A percentile compares a stretch with the other conserved stretches of the same genome.
Conservation (phyloP, 1,284 basidiomycete genomes). For the Rugosomyces carneus region DNA sequence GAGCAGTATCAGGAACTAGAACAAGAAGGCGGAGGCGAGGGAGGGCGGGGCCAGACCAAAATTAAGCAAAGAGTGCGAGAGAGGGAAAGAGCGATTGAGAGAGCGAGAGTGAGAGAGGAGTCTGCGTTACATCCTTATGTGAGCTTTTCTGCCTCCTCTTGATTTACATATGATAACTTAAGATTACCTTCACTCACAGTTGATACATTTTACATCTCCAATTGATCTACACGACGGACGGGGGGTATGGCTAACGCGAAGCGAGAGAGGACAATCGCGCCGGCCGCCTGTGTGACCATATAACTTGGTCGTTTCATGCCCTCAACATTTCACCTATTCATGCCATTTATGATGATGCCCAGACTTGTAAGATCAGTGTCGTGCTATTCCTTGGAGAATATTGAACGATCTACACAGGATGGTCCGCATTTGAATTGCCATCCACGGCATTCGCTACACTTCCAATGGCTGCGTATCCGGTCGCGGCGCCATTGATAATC, state of each 20-base stretch:
- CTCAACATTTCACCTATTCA: neutral
- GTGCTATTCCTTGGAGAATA: no score
- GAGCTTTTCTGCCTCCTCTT: conserved; percentile 1
- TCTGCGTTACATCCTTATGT: conserved; percentile 15
- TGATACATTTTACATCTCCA: neutral
- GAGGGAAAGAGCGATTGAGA: conserved; percentile 1
- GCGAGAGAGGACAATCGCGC: neutral
- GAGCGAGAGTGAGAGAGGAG: conserved; percentile 6
- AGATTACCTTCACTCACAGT: neutral
- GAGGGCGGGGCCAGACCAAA: neutral
- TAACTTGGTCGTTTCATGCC: neutral
- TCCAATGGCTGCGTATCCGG: conserved; percentile 43
- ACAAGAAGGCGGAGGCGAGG: neutral
- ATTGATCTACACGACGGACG: neutral
- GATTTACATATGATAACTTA: neutral
- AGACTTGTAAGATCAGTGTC: no score
- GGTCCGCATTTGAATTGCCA: conserved; percentile 44
- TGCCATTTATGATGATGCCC: neutral
- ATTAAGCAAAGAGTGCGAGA: conserved; percentile 2
- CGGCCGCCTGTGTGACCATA: neutral
- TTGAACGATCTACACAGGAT: conserved; percentile 26
- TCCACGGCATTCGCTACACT: conserved; percentile 31
- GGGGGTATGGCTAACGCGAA: neutral
- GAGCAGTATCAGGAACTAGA: neutral
- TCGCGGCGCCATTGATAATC: conserved; percentile 40